A percentile compares a stretch with the other conserved stretches of the same genome.
phyloP scores from a whole-genome alignment of 2,329 filamentous ascomycete species.

The Colletotrichum agaves region DNA sequence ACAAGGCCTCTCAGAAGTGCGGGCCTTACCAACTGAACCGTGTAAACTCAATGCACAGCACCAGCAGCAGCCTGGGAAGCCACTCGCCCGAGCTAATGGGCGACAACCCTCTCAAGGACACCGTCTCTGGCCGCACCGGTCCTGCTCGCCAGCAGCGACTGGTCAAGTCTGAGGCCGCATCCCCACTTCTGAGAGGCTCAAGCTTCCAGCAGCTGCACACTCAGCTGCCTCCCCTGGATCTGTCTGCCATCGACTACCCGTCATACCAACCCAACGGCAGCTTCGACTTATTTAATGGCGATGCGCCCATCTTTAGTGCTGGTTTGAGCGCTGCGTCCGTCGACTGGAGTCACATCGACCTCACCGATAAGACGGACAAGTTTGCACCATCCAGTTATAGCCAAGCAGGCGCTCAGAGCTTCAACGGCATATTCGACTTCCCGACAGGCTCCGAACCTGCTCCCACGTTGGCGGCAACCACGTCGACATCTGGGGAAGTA shows the following conservation, averaged over 20 bases:
- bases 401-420: slow-evolving; percentile 62
- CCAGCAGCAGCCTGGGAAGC: slow-evolving; percentile 59
- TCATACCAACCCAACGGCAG: slow-evolving; percentile 58
- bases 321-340: slow-evolving; percentile 66
- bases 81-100: slow-evolving; percentile 56
- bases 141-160: slow-evolving; percentile 60
- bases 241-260: slow-evolving; percentile 65
- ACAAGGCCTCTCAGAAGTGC: slow-evolving; percentile 69
- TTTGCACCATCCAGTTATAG: slow-evolving; percentile 66
- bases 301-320: slow-evolving; percentile 70
- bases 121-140: slow-evolving; percentile 49
- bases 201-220: slow-evolving; percentile 64
- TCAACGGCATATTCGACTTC: slow-evolving; percentile 63
- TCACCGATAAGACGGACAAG: slow-evolving; percentile 56
- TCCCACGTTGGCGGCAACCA: slow-evolving; percentile 64
- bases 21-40: slow-evolving; percentile 70
- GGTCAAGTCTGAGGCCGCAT: slow-evolving; percentile 71
- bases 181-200: slow-evolving; percentile 62
- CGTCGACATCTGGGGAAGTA: slow-evolving; percentile 73
- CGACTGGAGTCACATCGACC: slow-evolving; percentile 59
- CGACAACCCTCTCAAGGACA: slow-evolving; percentile 52
- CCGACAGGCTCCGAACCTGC: slow-evolving; percentile 64
- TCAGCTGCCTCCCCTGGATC: slow-evolving; percentile 67
- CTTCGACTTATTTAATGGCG: slow-evolving; percentile 66
- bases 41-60: slow-evolving; percentile 67